Conservation (phyloP, 306 rosid genomes). For the Malus fusca region DNA sequence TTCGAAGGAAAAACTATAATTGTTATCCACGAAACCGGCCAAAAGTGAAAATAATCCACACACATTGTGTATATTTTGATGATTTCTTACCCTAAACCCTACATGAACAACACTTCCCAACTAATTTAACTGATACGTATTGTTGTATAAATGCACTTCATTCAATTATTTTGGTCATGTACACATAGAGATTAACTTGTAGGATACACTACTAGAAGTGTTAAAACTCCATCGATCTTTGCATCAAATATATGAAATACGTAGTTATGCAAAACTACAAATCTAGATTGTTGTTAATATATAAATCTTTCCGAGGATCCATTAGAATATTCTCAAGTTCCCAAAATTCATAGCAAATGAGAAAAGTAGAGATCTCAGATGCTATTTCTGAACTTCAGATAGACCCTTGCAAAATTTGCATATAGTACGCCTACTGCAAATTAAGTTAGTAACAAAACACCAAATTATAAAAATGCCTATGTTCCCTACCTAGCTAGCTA, state of each 20-base stretch:
- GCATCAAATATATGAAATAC: not conserved
- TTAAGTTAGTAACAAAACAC: not conserved
- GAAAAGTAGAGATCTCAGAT: not conserved
- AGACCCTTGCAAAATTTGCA: slow-evolving; percentile 12
- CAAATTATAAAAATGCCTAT: not conserved
- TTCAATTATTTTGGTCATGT: not conserved
- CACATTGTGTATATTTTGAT: not conserved
- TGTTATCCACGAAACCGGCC: not conserved
- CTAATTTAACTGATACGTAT: not conserved
- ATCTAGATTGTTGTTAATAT: slow-evolving; percentile 2
- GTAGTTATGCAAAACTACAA: slow-evolving; percentile 34
- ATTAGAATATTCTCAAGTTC: slow-evolving; percentile 13
- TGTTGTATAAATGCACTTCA: not conserved
- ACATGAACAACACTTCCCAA: not conserved
- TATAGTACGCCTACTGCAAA: not conserved
- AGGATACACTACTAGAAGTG: not conserved
- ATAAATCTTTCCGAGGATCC: slow-evolving; percentile 30
- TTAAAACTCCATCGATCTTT: not conserved
- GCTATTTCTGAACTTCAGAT: slow-evolving; percentile 33
- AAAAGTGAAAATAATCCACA: not conserved
- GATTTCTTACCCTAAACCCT: not conserved
- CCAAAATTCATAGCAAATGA: slow-evolving; percentile 46
- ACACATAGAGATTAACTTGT: not conserved
- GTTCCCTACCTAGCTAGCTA: slow-evolving; percentile 2
- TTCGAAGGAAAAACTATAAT: too few relatives aligned